Evolutionary conservation across 805 yeast genomes (phyloP).

Genomic region (Cyberlindnera suaveolens): DNA sequence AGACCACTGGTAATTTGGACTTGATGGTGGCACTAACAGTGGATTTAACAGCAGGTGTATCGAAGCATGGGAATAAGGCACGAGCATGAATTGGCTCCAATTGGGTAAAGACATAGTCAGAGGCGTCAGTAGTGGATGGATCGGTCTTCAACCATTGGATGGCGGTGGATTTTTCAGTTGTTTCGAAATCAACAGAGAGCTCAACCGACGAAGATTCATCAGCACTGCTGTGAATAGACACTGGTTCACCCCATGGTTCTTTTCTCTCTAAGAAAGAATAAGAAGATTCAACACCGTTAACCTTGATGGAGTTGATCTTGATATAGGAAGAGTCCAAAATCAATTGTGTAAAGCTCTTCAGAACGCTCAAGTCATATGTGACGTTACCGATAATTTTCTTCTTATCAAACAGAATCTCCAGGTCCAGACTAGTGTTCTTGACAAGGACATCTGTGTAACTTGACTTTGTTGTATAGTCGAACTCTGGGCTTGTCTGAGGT

Average conservation of each 20-base stretch:
- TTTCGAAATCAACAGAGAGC: constrained; percentile 48
- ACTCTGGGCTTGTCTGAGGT: constrained; percentile 38
- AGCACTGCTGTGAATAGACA: constrained; percentile 24
- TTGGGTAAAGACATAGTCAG: constrained; percentile 63
- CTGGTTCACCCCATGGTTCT: constrained; percentile 57
- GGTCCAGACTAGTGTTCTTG: constrained; percentile 42
- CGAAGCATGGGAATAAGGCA: constrained; percentile 83
- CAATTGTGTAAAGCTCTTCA: constrained; percentile 30
- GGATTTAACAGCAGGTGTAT: constrained; percentile 81
- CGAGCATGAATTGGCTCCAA: constrained; percentile 91
- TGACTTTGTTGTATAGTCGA: constrained; percentile 76
- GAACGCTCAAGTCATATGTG: constrained; percentile 34
- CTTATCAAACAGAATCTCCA: constrained; percentile 49
- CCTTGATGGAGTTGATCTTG: constrained; percentile 35
- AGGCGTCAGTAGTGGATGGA: constrained; percentile 62
- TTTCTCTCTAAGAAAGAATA: constrained; percentile 34
- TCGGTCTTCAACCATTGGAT: constrained; percentile 72
- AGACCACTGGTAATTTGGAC: constrained; percentile 64
- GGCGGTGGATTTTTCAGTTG: constrained; percentile 76
- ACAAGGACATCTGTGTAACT: constrained; percentile 54
- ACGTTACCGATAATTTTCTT: constrained; percentile 53
- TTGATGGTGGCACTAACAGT: constrained; percentile 50
- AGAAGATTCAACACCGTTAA: constrained; percentile 31
- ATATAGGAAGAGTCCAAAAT: constrained; percentile 67
- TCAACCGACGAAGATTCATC: constrained; percentile 10